Percentiles rank a stretch among this genome's conserved stretches.
Evolutionary conservation across 106 monocot genomes (phyloP).

Genomic region (Posidonia australis): DNA sequence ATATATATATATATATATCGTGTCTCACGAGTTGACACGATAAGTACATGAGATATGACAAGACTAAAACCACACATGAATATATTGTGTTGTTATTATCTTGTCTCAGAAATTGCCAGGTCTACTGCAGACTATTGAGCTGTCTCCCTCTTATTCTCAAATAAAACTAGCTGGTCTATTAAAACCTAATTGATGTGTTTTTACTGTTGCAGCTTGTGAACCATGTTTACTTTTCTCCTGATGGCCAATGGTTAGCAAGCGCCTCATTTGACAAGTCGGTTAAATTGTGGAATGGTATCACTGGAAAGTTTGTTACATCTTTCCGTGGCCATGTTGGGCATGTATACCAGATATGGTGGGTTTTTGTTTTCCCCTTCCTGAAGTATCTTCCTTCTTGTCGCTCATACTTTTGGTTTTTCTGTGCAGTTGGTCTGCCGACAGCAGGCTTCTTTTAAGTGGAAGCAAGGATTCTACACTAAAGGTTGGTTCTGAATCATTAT

Average conservation of each 20-base stretch:
- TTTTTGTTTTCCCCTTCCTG: background rate
- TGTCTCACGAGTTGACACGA: too few species aligned
- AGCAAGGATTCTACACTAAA: constrained; percentile 98
- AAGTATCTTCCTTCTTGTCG: background rate
- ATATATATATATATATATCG: too few species aligned
- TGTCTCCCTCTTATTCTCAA: too few species aligned
- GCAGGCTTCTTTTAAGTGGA: constrained; percentile 93
- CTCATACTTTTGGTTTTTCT: constrained; percentile 4
- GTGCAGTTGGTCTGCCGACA: constrained; percentile 90
- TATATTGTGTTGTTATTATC: too few species aligned
- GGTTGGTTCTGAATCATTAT: constrained; percentile 21
- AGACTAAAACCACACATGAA: too few species aligned
- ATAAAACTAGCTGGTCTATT: too few species aligned
- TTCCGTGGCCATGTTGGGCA: constrained; percentile 95
- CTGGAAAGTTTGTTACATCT: constrained; percentile 64
- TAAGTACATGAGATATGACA: too few species aligned
- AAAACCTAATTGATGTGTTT: background rate
- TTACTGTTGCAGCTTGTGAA: constrained; percentile 79
- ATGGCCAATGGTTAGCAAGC: constrained; percentile 96
- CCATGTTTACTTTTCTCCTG: constrained; percentile 95
- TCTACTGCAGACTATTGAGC: too few species aligned
- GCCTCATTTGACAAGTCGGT: constrained; percentile 99
- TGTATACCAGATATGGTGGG: constrained; percentile 89
- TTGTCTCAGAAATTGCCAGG: too few species aligned
- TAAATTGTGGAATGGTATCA: constrained; percentile 93